Conservation (phyloP, 2,329 filamentous ascomycete species). For the Penicillium rolfsii region DNA sequence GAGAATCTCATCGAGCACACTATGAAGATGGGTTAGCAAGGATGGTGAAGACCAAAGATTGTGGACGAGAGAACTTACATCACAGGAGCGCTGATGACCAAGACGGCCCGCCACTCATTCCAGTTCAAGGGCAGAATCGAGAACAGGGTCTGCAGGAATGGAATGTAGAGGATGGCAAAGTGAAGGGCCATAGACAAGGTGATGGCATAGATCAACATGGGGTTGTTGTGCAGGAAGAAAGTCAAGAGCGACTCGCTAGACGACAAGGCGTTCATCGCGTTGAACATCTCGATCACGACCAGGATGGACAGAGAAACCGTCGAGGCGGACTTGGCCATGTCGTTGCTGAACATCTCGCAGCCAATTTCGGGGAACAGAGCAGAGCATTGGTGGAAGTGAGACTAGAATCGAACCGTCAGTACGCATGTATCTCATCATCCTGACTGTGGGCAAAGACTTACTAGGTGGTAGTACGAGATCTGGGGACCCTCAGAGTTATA, state of each 20-base stretch:
- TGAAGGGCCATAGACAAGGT: conserved; percentile 89
- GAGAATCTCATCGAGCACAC: conserved; percentile 79
- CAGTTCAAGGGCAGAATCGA: conserved; percentile 84
- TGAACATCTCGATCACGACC: conserved; percentile 99
- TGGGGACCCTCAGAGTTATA: conserved; percentile 88
- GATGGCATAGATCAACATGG: conserved; percentile 97
- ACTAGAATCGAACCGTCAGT: conserved; percentile 40
- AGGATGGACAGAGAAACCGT: conserved; percentile 89
- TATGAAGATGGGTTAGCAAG: conserved; percentile 41
- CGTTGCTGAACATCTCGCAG: conserved; percentile 86
- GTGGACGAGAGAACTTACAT: conserved; percentile 65
- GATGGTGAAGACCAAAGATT: neutral
- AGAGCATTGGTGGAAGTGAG: conserved; percentile 92
- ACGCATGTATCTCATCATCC: neutral
- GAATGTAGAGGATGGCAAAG: conserved; percentile 90
- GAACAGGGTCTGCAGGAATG: conserved; percentile 85
- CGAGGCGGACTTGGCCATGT: conserved; percentile 84
- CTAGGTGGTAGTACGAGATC: conserved; percentile 85
- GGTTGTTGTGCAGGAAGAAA: conserved; percentile 95
- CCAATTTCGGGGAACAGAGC: conserved; percentile 84
- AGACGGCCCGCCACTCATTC: conserved; percentile 89
- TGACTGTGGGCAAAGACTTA: conserved; percentile 40
- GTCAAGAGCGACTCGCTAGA: conserved; percentile 93
- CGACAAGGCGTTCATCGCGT: conserved; percentile 96
- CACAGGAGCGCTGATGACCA: conserved; percentile 86